Conservation (phyloP, 257 asterid genomes). For the Lycium ferocissimum region DNA sequence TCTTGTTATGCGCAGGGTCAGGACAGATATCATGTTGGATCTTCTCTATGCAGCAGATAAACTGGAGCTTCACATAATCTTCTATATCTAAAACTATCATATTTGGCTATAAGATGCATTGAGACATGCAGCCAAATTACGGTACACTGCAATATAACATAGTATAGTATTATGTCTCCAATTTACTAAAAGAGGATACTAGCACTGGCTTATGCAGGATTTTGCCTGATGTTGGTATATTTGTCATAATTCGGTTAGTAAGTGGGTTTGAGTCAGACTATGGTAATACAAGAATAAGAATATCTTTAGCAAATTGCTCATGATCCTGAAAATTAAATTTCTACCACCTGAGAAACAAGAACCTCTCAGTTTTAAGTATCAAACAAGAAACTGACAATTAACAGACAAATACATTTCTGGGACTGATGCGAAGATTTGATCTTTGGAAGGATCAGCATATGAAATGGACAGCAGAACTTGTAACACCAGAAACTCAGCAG, state of each 20-base stretch:
- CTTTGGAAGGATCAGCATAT: neutral
- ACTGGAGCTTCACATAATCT: neutral
- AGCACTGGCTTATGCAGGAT: no score
- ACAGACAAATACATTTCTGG: constrained; percentile 20
- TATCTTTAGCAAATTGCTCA: neutral
- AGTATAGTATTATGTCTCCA: neutral
- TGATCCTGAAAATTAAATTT: neutral
- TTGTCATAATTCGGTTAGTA: neutral
- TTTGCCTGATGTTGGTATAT: neutral
- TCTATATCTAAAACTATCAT: neutral
- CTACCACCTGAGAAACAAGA: neutral
- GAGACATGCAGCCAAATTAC: neutral
- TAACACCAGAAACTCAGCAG: constrained; percentile 12
- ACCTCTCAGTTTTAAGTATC: neutral
- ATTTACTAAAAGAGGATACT: neutral
- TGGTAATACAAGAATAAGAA: neutral
- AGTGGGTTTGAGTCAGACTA: neutral
- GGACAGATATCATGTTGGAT: neutral
- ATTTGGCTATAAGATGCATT: neutral
- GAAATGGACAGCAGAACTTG: neutral
- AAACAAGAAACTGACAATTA: neutral
- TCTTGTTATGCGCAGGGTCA: neutral
- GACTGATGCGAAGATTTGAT: neutral
- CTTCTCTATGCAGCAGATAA: neutral
- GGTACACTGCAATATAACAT: neutral